Percentiles rank a stretch among this genome's conserved stretches.
Conservation (phyloP, 1,284 basidiomycete genomes). For the Ustilago xerochloae region DNA sequence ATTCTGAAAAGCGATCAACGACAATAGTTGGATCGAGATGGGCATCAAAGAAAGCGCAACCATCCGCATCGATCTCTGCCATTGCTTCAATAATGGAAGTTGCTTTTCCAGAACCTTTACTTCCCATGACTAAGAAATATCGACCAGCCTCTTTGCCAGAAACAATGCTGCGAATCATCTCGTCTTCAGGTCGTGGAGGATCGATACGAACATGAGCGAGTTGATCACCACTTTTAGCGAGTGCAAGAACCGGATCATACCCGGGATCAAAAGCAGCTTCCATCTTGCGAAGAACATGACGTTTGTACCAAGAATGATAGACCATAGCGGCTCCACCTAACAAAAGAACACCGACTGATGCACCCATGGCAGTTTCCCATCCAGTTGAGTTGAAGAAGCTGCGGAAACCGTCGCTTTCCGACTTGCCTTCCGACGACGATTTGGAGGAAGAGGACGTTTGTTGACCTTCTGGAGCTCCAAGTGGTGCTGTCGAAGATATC, state of each 20-base stretch:
- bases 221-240: slow-evolving; percentile 54
- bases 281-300: slow-evolving; percentile 60
- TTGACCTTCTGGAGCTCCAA: slow-evolving; percentile 9
- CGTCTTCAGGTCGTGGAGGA: slow-evolving; percentile 54
- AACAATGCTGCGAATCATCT: slow-evolving; percentile 59
- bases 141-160: slow-evolving; percentile 57
- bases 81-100: slow-evolving; percentile 63
- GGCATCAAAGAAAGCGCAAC: slow-evolving; percentile 63
- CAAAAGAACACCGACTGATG: slow-evolving; percentile 57
- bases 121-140: slow-evolving; percentile 63
- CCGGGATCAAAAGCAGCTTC: slow-evolving; percentile 61
- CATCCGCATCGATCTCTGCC: slow-evolving; percentile 55
- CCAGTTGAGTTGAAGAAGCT: slow-evolving; percentile 61
- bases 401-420: slow-evolving; percentile 34
- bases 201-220: slow-evolving; percentile 53
- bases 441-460: slow-evolving; percentile 11
- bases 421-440: background rate
- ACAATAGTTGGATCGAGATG: slow-evolving; percentile 57
- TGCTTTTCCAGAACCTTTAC: slow-evolving; percentile 61
- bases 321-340: slow-evolving; percentile 60
- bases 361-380: slow-evolving; percentile 64
- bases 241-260: slow-evolving; percentile 60
- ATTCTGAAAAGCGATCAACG: slow-evolving; percentile 61
- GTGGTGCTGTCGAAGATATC: slow-evolving; percentile 6
- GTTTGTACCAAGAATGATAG: slow-evolving; percentile 63